A percentile compares a stretch with the other conserved stretches of the same genome.
Conservation (phyloP, 2,329 filamentous ascomycete genomes). For the Colletotrichum euphorbiae region DNA sequence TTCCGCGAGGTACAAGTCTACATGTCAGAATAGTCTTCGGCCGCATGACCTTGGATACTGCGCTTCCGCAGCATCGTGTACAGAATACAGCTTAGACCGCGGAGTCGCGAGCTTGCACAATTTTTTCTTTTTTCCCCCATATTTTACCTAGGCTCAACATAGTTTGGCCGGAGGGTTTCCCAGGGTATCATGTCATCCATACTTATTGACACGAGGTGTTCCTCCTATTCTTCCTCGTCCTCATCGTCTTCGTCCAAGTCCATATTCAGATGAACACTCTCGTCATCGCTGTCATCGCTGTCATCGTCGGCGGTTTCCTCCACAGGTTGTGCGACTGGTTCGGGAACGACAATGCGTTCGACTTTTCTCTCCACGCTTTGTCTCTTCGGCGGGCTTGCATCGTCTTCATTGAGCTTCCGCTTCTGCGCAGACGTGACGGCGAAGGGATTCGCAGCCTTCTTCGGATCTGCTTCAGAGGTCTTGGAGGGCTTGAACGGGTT, state of each 20-base stretch:
- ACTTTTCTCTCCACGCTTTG: constrained; percentile 36
- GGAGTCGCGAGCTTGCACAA: constrained; percentile 19
- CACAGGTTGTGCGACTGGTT: constrained; percentile 34
- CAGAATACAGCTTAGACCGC: constrained; percentile 24
- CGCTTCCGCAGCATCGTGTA: constrained; percentile 30
- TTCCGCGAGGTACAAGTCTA: constrained; percentile 10
- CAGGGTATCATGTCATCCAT: constrained; percentile 31
- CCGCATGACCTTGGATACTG: constrained; percentile 36
- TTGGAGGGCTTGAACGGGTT: constrained; percentile 52
- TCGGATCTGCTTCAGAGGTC: constrained; percentile 35
- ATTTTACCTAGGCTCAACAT: constrained; percentile 8
- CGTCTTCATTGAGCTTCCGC: constrained; percentile 53
- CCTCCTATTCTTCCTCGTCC: constrained; percentile 46
- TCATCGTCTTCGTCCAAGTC: constrained; percentile 65
- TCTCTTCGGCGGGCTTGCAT: constrained; percentile 44
- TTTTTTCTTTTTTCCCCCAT: not conserved
- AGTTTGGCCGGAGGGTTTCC: not conserved
- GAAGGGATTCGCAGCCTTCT: constrained; percentile 37
- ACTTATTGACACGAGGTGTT: not conserved
- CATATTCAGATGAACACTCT: constrained; percentile 70
- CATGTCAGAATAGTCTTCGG: constrained; percentile 18
- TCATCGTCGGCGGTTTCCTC: constrained; percentile 54
- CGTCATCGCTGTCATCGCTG: constrained; percentile 63
- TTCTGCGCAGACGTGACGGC: constrained; percentile 49
- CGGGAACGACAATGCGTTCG: constrained; percentile 21